Base-by-base conservation (phyloP, 495 filamentous ascomycete genomes). In the Amorphotheca resinae region DNA sequence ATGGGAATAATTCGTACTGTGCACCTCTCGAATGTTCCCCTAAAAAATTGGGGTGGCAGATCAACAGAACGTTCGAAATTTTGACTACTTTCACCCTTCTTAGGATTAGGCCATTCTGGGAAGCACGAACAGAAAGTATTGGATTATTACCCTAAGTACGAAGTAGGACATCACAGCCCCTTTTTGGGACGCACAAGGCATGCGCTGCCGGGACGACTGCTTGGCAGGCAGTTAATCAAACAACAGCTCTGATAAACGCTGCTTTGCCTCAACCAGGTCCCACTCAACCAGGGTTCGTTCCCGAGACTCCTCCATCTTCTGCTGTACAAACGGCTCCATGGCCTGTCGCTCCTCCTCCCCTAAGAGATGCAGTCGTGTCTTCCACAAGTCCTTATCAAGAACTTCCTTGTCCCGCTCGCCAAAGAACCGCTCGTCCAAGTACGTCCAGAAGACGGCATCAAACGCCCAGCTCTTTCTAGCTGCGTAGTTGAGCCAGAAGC, bases 401-500 rank as follows among this genome's bases (percentile, higher is more conserved):
- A 45, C n/a, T 9, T 53, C 47, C 15, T 17, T 20, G 14, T 53
- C 53, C 39, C 45, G n/a, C 14, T 30, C 20, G 23, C 49, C 38
- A 44, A 49, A 49, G 36, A 49, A 49, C 21, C 37, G 15, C 33
- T 47, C 38, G 26, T 46, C 41, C 32, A 51, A 16, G 33, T 42
- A 46, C 21, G 26, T 50, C 42, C 42, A 50, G 23, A 28, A 50
- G 21, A 50, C 30, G 20, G 36, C 34, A 37, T 58, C 59, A 42
- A 59, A 58, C 21, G 49, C 56, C 45, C 48, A 58, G 38, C 54
- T 56, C 20, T 44, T 48, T 15, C 54, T 44, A 7, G 56, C 54
- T 12, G 54, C 56, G 22, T 57, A 53, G 35, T 47, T 58, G 45
- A 61, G 37, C 59, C 52, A 56, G 49, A 58, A 62, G 5, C 44